Evolutionary conservation across 2,329 filamentous ascomycete species (phyloP).

Genomic region (Cercospora zeina): DNA sequence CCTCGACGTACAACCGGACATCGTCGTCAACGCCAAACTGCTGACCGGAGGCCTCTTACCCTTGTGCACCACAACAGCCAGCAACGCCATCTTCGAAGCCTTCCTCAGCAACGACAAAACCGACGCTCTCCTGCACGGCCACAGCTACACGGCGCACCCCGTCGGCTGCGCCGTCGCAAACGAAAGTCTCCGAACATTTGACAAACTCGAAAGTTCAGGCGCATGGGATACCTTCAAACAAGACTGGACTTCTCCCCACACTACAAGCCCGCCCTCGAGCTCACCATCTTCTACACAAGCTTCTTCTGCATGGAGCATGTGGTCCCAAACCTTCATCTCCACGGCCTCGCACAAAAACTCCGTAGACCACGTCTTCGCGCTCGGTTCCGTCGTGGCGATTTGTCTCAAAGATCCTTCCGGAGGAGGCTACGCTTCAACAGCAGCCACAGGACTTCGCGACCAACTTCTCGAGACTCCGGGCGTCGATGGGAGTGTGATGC

Average conservation of each 20-base stretch:
- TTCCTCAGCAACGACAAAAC: conserved; percentile 73
- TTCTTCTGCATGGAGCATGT: conserved; percentile 65
- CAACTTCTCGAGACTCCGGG: conserved; percentile 46
- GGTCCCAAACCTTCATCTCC: conserved; percentile 62
- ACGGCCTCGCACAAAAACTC: conserved; percentile 57
- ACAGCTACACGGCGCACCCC: conserved; percentile 83
- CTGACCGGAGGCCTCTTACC: conserved; percentile 79
- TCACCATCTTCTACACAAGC: not conserved
- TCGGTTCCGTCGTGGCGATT: conserved; percentile 74
- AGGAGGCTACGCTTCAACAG: conserved; percentile 58
- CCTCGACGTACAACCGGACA: conserved; percentile 67
- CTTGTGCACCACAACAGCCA: conserved; percentile 73
- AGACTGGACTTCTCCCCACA: conserved; percentile 46
- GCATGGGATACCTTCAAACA: conserved; percentile 59
- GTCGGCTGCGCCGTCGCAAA: conserved; percentile 77
- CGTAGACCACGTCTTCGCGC: conserved; percentile 67
- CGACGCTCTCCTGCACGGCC: conserved; percentile 77
- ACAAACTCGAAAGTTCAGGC: conserved; percentile 56
- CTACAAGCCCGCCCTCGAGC: not conserved
- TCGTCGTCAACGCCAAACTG: conserved; percentile 79
- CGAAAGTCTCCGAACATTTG: conserved; percentile 63
- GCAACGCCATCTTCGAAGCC: conserved; percentile 68
- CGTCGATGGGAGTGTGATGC: conserved; percentile 49
- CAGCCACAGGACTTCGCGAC: conserved; percentile 55
- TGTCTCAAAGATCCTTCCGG: conserved; percentile 53